These are phyloP conservation scores for Forsythia viridissima DNA, from an alignment of 257 asterid genomes.

Conservation along the genomic window DNA sequence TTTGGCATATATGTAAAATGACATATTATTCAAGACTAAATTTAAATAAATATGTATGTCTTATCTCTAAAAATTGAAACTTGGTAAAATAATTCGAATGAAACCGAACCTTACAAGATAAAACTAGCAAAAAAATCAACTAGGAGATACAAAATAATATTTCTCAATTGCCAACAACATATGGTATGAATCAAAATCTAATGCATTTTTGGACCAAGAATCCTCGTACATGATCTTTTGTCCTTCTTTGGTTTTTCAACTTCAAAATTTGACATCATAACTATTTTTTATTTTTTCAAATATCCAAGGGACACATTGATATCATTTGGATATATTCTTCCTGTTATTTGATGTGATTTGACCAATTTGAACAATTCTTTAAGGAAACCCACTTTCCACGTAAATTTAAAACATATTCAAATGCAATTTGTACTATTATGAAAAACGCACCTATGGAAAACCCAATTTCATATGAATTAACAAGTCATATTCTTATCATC, in stretches of 20 bases:
- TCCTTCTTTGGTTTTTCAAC: not conserved
- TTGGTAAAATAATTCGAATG: too few relatives aligned
- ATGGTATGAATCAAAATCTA: not conserved
- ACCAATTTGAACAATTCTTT: not conserved
- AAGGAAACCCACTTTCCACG: too few relatives aligned
- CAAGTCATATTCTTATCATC: too few relatives aligned
- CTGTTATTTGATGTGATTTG: not conserved
- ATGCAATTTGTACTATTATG: too few relatives aligned
- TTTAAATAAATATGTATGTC: not conserved
- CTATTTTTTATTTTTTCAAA: too few relatives aligned
- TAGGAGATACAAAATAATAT: too few relatives aligned
- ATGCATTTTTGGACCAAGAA: not conserved
- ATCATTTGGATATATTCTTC: not conserved
- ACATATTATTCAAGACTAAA: too few relatives aligned
- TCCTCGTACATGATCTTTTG: not conserved
- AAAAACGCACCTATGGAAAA: too few relatives aligned
- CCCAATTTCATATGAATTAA: too few relatives aligned
- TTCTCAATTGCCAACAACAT: not conserved
- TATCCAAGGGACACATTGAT: not conserved
- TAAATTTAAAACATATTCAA: too few relatives aligned
- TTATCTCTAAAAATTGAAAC: not conserved
- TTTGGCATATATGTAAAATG: not conserved
- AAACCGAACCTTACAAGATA: not conserved
- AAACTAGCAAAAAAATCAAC: too few relatives aligned
- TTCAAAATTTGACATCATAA: too few relatives aligned